Evolutionary conservation across 2,329 filamentous ascomycete species (phyloP), one percentile per base, ranked within the genome.

Genomic region (Xylariomycetidae sp.): DNA sequence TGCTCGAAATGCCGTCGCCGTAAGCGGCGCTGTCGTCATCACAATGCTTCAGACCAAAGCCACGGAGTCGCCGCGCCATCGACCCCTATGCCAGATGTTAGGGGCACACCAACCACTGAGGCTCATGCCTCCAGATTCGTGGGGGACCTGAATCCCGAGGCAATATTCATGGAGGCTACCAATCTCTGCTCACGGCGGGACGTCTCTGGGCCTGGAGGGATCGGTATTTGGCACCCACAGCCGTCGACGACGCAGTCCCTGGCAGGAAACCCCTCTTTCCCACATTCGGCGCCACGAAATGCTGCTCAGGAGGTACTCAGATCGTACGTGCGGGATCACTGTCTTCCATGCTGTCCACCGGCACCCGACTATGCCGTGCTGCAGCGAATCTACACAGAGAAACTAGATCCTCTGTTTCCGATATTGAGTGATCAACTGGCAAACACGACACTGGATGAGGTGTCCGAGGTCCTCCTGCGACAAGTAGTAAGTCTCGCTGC

Each of bases 101-200:
- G n/a, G n/a, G n/a, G n/a, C n/a, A n/a, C n/a, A n/a, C n/a, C n/a
- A n/a, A n/a, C 12, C n/a, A n/a, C n/a, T n/a, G n/a, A n/a, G n/a
- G n/a, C 39, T 2, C 43, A 56, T 5, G 48, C 53, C 6, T 56
- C 62, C 1, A 68, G 74, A 6, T 78, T 76, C 34, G 67, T 78
- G 23, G 72, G 74, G 13, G 74, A 78, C 45, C 47, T 76, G 18
- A 79, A 75, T 42, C 75, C 74, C 2, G 74, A 78, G 49, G 69
- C 69, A 37, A 70, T 78, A 50, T 74, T 79, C 35, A 61, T 74
- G 44, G 70, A 76, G 43, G 72, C 70, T 2, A 70, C 70, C 2
- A 62, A 58, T 34, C 57, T 62, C 16, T 53, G 53, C 28, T 52
- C 57, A 12, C 50, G 46, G 16, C 58, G 56, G 16, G 57, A 57